Evolutionary conservation across 129 eudicot species (phyloP).

Genomic region (Lonicera japonica): DNA sequence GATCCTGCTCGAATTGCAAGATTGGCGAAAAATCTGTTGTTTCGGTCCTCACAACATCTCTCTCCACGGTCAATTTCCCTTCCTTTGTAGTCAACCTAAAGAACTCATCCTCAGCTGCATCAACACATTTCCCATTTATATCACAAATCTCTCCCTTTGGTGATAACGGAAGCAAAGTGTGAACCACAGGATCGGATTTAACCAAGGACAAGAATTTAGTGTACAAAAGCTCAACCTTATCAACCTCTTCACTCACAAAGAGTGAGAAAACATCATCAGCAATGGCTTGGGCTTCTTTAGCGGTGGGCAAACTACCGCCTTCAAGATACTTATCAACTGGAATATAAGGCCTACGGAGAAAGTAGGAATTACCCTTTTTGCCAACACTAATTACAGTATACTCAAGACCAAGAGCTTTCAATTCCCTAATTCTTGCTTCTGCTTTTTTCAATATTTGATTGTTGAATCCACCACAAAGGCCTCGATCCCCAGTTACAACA

Average conservation of each 20-base stretch:
- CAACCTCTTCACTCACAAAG: slow-evolving; percentile 56
- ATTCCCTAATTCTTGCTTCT: slow-evolving; percentile 33
- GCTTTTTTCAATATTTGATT: slow-evolving; percentile 40
- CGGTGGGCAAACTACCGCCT: slow-evolving; percentile 34
- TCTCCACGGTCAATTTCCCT: slow-evolving; percentile 48
- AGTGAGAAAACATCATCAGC: slow-evolving; percentile 59
- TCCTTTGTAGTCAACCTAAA: slow-evolving; percentile 53
- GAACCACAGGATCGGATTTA: slow-evolving; percentile 43
- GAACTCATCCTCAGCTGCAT: slow-evolving; percentile 54
- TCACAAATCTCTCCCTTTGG: slow-evolving; percentile 54
- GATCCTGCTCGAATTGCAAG: slow-evolving; percentile 60
- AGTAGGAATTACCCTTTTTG: slow-evolving; percentile 49
- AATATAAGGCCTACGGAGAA: slow-evolving; percentile 31
- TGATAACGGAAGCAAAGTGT: slow-evolving; percentile 50
- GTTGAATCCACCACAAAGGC: slow-evolving; percentile 63
- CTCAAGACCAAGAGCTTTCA: slow-evolving; percentile 33
- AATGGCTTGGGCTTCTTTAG: slow-evolving; percentile 50
- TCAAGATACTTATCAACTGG: slow-evolving; percentile 40
- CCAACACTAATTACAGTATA: slow-evolving; percentile 51
- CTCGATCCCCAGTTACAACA: slow-evolving; percentile 53
- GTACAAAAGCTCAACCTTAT: slow-evolving; percentile 51
- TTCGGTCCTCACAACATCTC: slow-evolving; percentile 33
- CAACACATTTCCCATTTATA: slow-evolving; percentile 45
- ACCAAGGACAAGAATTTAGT: slow-evolving; percentile 52
- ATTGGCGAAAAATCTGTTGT: slow-evolving; percentile 28